Conservation (phyloP, 257 asterid genomes). For the Solanum paucissectum region DNA sequence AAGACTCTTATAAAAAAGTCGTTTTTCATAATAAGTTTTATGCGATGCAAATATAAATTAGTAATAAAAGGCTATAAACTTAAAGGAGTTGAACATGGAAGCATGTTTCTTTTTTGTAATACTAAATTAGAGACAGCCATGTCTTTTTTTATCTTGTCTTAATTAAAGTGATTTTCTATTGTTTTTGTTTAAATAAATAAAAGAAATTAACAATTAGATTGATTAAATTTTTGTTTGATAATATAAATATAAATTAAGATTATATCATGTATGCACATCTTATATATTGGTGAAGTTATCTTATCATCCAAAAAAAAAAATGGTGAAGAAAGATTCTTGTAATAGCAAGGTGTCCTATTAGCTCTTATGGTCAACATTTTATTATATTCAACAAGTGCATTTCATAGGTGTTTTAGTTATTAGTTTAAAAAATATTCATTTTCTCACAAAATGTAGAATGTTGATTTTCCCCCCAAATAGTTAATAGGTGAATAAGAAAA, state of each 20-base stretch:
- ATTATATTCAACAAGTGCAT: neutral
- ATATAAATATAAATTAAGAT: neutral
- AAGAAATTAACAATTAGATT: neutral
- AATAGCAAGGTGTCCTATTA: neutral
- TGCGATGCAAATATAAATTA: neutral
- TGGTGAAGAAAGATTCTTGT: neutral
- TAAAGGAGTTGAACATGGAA: conserved; percentile 13
- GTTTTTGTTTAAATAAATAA: neutral
- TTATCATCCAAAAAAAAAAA: too few relatives aligned
- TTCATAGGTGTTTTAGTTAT: neutral
- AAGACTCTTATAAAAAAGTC: accelerated
- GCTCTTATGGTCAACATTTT: neutral
- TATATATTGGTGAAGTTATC: neutral
- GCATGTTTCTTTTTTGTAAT: neutral
- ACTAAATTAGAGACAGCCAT: neutral
- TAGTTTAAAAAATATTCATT: neutral
- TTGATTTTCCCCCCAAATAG: neutral
- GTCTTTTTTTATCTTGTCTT: neutral
- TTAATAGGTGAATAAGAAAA: neutral
- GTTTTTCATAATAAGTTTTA: neutral
- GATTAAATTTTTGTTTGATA: neutral
- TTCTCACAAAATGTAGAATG: neutral
- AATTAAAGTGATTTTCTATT: neutral
- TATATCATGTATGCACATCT: neutral
- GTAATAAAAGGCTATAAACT: neutral